These are phyloP conservation scores for Xerocomellus amylosporus DNA, from an alignment of 768 basidiomycete genomes.

Conservation along the genomic window DNA sequence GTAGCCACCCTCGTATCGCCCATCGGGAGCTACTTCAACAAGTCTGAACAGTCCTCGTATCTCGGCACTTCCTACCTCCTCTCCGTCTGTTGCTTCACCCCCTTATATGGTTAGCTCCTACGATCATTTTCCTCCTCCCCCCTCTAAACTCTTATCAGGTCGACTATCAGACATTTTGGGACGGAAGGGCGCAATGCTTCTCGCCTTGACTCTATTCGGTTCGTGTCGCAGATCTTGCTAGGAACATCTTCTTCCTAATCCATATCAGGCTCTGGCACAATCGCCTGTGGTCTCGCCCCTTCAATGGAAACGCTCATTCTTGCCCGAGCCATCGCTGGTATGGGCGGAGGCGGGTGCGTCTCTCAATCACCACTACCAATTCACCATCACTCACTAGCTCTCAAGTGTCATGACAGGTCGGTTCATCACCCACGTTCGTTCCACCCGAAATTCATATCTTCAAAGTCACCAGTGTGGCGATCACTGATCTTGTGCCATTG, in stretches of 20 bases:
- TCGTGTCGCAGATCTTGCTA: constrained; percentile 23
- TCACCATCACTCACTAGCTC: constrained; percentile 14
- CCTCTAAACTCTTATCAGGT: constrained; percentile 45
- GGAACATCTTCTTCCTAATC: constrained; percentile 18
- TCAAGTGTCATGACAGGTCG: constrained; percentile 81
- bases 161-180: constrained; percentile 83
- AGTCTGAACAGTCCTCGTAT: constrained; percentile 78
- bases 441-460: constrained; percentile 17
- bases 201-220: constrained; percentile 85
- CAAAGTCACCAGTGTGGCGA: constrained; percentile 76
- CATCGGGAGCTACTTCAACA: constrained; percentile 82
- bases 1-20: constrained; percentile 83
- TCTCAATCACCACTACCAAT: background rate
- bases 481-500: constrained; percentile 89
- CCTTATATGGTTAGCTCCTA: constrained; percentile 65
- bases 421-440: constrained; percentile 7
- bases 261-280: constrained; percentile 68
- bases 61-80: constrained; percentile 87
- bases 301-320: constrained; percentile 81
- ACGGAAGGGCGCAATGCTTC: constrained; percentile 81
- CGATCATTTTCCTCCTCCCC: constrained; percentile 4
- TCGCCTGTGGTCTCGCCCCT: constrained; percentile 82
- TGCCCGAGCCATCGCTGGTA: constrained; percentile 83
- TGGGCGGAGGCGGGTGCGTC: constrained; percentile 87
- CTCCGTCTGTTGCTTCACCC: constrained; percentile 89